Evolutionary conservation across 2,329 filamentous ascomycete genomes (phyloP), one percentile per base, ranked within the genome.

Genomic region (Claviceps citrina): DNA sequence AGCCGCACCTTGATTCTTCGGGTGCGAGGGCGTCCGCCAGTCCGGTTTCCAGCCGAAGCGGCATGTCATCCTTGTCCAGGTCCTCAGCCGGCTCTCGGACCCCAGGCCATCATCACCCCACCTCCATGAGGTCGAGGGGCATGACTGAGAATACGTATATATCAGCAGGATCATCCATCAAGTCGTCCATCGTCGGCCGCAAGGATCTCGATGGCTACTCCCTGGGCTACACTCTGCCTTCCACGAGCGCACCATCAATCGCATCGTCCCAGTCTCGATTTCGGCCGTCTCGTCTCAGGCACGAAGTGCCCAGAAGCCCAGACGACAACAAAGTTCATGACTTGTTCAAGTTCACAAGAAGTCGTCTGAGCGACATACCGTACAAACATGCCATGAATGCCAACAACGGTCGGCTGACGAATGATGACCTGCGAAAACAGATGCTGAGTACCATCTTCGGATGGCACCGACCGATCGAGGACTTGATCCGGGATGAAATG

Each of bases 381-480:
- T 93, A 93, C 55, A 78, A 81, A 50, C 76, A 81, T 36, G 75
- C 78, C 0, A 70, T 76, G 12, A 60, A 67, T 1, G 50, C 68
- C 12, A 71, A 80, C 47, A 69, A 75, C 41, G 59, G 65, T 3
- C 70, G 70, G 22, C 61, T 84, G 19, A 83, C 81, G 3, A 79
- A 78, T 44, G 81, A 95, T 49, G 80, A 93, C 48, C 70, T 95
- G 33, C 78, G 89, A 36, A 73, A 72, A 35, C 87, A 95, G 58
- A 95, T 98, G 87, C 70, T 98, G 4, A 84, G 73, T 49, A 81
- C 87, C 5, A 86, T 98, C 2, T 98, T 98, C 58, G 91, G 91
- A 3, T 98, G 91, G 87, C 79, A 89, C 39, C 78, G 79, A 41
- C 84, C 93, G 49, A 78, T 89, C 31, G 73, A 85, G 34, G 78